Evolutionary conservation across 116 monocot genomes (phyloP), one percentile per base, ranked within the genome.

Genomic region (Trichopus zeylanicus): DNA sequence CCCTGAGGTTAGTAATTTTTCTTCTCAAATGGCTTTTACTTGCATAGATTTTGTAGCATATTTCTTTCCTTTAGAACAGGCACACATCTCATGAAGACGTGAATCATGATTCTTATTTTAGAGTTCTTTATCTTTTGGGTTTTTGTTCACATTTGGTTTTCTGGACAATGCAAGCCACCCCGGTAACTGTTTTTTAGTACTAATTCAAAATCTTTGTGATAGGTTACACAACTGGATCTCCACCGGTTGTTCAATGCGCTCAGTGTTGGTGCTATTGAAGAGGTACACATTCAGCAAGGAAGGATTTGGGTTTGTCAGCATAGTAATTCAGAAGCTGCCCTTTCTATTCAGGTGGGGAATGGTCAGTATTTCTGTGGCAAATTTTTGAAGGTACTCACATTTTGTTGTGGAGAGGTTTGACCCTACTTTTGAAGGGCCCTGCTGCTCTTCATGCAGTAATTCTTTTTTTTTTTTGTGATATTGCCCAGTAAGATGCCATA

Each of bases 251-350:
- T 95, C 47, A 74, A 95, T 73, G 38, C 68, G 6, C 84, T 95
- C 31, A 72, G 81, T 52, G 86, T 76, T 59, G 95, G 95, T 32
- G 62, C 52, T 18, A 86, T 95, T 57, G 90, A 90, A 55, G 95
- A 95, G 46, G 95, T 95, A 11, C 87, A 87, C 6, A 52, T 87
- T 34, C 95, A 95, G 59, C 65, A 77, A 25, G 95, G 90, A 90
- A 60, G 95, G 95, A 3, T 95, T 95, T 75, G 95, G 95, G 27
- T 95, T 95, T 66, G 81, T 95, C 7, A 68, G 95, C 87, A 81
- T 51, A 87, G 34, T 57, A 90, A 95, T 64, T 42, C 84, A 7
- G 95, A 95, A 75, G 95, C 95, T 70, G 87, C 95, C 52, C 55
- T 95, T 30, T 90, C 95, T 42, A 95, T 95, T 73, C 95, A 95